Conservation (phyloP, 1,284 basidiomycete genomes). For the Gomphus sp. region DNA sequence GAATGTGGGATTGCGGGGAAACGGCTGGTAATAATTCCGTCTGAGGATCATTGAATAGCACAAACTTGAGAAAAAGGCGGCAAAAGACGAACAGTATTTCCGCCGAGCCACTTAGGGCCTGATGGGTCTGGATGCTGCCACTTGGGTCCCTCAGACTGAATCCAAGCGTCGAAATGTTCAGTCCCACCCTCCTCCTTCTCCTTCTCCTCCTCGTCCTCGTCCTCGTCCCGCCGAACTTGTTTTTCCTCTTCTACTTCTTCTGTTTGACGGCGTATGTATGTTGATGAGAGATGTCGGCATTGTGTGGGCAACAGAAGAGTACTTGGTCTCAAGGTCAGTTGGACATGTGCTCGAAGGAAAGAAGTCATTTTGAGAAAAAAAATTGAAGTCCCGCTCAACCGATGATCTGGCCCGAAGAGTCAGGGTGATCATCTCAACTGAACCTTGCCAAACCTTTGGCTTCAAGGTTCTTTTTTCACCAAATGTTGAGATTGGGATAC, state of each 20-base stretch:
- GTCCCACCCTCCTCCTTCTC: not conserved
- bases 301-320: not conserved
- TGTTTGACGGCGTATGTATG: not conserved
- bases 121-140: constrained; percentile 14
- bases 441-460: no score
- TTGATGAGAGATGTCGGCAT: not conserved
- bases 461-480: no score
- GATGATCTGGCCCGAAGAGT: no score
- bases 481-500: no score
- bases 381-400: no score
- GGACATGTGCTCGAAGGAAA: not conserved
- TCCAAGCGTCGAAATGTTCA: not conserved
- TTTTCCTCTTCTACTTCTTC: not conserved
- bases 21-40: constrained; percentile 34
- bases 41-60: constrained; percentile 7
- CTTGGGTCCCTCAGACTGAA: constrained; percentile 7
- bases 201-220: not conserved
- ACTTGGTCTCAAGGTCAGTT: not conserved
- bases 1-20: constrained; percentile 75
- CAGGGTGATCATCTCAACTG: no score
- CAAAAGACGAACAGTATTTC: constrained; percentile 14
- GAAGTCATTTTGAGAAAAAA: not conserved
- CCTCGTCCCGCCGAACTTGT: no score
- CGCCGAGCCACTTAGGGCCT: constrained; percentile 18
- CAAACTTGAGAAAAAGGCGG: not conserved